Percentiles rank a stretch among this genome's conserved stretches.
Evolutionary conservation across 2,329 filamentous ascomycete species (phyloP).

Genomic region (Venturia pyrina): DNA sequence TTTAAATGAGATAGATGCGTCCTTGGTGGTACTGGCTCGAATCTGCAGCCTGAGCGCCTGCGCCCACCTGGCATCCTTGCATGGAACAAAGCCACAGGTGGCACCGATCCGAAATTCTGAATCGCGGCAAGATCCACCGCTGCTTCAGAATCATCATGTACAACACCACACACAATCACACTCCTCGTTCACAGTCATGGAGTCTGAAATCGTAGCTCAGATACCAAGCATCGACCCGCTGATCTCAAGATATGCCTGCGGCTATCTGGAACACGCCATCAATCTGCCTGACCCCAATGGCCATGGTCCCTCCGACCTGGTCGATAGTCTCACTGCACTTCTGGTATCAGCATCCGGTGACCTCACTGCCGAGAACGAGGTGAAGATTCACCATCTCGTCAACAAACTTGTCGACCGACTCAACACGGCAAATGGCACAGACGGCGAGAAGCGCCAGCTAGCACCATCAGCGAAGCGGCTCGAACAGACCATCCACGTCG

Average conservation of each 20-base stretch:
- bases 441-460: conserved; percentile 57
- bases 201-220: conserved; percentile 74
- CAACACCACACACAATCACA: neutral
- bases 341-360: conserved; percentile 89
- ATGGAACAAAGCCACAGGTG: too few relatives aligned
- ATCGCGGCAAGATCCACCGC: neutral
- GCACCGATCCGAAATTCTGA: neutral
- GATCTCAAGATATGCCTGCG: conserved; percentile 84
- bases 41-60: too few relatives aligned
- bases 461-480: conserved; percentile 61
- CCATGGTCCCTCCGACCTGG: conserved; percentile 63
- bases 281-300: conserved; percentile 49
- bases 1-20: neutral
- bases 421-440: conserved; percentile 58
- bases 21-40: neutral
- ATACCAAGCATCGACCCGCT: conserved; percentile 82
- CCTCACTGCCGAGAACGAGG: conserved; percentile 59
- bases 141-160: neutral
- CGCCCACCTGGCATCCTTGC: too few relatives aligned
- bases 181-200: conserved; percentile 46
- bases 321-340: conserved; percentile 73
- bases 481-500: conserved; percentile 91
- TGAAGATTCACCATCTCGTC: conserved; percentile 72
- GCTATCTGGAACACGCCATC: conserved; percentile 84
- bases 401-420: conserved; percentile 82